phyloP scores from a whole-genome alignment of 2,329 filamentous ascomycete genomes.

The Cadophora gregata region DNA sequence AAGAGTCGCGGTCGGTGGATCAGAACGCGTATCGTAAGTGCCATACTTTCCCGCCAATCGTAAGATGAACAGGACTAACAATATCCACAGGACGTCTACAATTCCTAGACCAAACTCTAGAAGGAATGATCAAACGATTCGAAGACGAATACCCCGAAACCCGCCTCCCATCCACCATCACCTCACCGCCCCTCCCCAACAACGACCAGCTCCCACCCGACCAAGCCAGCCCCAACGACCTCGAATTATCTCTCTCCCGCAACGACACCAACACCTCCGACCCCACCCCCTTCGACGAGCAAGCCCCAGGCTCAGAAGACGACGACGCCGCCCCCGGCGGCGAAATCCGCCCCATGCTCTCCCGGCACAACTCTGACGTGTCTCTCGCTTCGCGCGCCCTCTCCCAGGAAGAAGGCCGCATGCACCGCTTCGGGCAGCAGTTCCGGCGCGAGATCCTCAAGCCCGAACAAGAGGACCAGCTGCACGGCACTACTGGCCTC shows the following conservation, averaged over 20 bases:
- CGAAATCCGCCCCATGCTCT: constrained; percentile 52
- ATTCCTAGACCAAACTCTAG: constrained; percentile 87
- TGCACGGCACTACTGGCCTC: constrained; percentile 51
- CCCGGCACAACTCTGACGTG: constrained; percentile 69
- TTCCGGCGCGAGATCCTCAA: constrained; percentile 68
- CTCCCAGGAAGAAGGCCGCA: constrained; percentile 71
- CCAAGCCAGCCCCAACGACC: constrained; percentile 9
- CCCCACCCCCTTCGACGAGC: constrained; percentile 33
- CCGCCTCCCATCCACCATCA: constrained; percentile 48
- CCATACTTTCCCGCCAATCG: not conserved
- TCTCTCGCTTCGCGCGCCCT: constrained; percentile 69
- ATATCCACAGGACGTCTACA: constrained; percentile 67
- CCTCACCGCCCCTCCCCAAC: constrained; percentile 33
- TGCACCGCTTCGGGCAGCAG: constrained; percentile 71
- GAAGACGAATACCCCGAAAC: constrained; percentile 97
- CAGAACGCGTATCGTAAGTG: constrained; percentile 77
- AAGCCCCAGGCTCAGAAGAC: constrained; percentile 47
- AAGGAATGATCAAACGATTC: constrained; percentile 92
- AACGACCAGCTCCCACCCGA: constrained; percentile 13
- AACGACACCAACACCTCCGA: constrained; percentile 32
- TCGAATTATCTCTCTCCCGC: constrained; percentile 5
- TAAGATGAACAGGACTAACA: not conserved
- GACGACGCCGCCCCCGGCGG: constrained; percentile 47
- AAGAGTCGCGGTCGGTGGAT: constrained; percentile 73
- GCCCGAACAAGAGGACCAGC: constrained; percentile 36